A percentile compares a stretch with the other conserved stretches of the same genome.
Conservation (phyloP, 257 asterid genomes). For the Lycium ferocissimum region DNA sequence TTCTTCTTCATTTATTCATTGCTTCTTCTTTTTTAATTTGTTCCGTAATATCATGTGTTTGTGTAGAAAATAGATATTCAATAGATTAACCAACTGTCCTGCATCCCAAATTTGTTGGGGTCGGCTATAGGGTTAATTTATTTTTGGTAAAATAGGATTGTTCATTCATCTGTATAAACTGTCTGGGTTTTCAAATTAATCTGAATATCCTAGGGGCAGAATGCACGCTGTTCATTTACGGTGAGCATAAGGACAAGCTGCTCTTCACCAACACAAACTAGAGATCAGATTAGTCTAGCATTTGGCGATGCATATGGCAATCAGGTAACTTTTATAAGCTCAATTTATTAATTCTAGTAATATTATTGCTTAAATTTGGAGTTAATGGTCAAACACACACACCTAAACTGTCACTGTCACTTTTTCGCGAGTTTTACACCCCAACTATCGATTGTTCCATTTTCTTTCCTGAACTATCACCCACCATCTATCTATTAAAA, state of each 20-base stretch:
- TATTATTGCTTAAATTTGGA: too few relatives aligned
- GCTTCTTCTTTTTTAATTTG: neutral
- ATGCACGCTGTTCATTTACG: slow-evolving; percentile 60
- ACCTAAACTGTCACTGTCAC: too few relatives aligned
- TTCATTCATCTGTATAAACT: neutral
- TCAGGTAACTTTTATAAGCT: slow-evolving; percentile 58
- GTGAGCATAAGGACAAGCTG: slow-evolving; percentile 87
- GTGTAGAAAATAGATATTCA: neutral
- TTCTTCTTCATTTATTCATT: neutral
- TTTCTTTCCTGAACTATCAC: too few relatives aligned
- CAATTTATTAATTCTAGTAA: too few relatives aligned
- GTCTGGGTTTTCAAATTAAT: neutral
- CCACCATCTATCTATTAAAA: too few relatives aligned
- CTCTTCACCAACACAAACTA: slow-evolving; percentile 67
- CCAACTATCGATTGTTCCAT: too few relatives aligned
- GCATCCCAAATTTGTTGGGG: neutral
- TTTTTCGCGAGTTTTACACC: too few relatives aligned
- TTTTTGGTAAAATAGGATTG: neutral
- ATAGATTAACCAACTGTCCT: neutral
- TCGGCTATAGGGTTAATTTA: neutral
- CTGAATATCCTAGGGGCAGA: neutral
- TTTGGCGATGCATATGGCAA: slow-evolving; percentile 98
- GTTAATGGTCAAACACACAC: too few relatives aligned
- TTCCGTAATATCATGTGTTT: neutral
- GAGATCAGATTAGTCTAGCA: slow-evolving; percentile 83